Evolutionary conservation across 176 grass and related monocot species (phyloP), one percentile per base, ranked within the genome.

Genomic region (Thalia dealbata): DNA sequence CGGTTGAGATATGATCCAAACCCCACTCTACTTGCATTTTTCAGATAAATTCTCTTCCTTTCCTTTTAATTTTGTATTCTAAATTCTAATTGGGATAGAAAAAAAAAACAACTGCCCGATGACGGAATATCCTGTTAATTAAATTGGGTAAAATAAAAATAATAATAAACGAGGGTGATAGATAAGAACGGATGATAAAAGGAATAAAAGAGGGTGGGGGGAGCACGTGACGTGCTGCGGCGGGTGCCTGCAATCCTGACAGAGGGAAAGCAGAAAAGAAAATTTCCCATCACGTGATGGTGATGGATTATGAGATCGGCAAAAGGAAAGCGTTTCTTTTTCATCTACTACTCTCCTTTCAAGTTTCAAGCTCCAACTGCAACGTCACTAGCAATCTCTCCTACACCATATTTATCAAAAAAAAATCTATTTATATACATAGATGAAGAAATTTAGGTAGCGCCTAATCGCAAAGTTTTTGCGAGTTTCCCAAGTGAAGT

Each of bases 271-370:
- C 7, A 41, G 43, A 35, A 59, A 38, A 35, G 22, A 54, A 69
- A 70, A 41, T 64, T 61, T 67, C 30, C 21, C 26, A 38, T 77
- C 63, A 77, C 75, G 75, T 68, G 75, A 68, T 54, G 38, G 16
- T 27, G 73, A 46, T 55, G 6, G 12, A 18, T 48, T 48, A 48
- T 48, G 45, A 48, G 45, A 48, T 48, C n/a, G 11, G 32, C 32
- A 38, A 38, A 38, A 38, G 32, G 32, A 38, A 38, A 38, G 32
- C 4, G 32, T 38, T 38, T 38, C 32, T 38, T 38, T 38, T 38
- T 38, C 32, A 38, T 38, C 32, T 38, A 38, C 32, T 38, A 1
- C 4, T 38, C 32, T 38, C 32, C 32, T 38, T 38, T 38, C 32
- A 38, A 4, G 32, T 38, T 38, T 38, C 32, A 38, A 4, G 32